A percentile compares a stretch with the other conserved stretches of the same genome.
Evolutionary conservation across 2,329 filamentous ascomycete species (phyloP).

Genomic region (Fusarium tanahbumbuense): DNA sequence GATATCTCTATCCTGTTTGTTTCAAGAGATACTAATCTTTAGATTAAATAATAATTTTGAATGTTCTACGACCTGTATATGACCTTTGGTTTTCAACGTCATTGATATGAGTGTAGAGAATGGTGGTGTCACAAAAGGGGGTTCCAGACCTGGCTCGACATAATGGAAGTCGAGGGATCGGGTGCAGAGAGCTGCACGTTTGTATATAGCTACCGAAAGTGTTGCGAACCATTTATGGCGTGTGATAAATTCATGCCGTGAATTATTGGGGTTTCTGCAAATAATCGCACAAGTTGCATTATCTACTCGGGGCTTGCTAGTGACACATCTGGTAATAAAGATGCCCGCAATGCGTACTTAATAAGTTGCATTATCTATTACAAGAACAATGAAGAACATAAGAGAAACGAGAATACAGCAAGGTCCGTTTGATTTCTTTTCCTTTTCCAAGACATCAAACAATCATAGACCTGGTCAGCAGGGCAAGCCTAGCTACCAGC

Average conservation of each 20-base stretch:
- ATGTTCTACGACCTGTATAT: background rate
- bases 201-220: background rate
- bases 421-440: conserved; percentile 5
- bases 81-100: background rate
- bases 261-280: background rate
- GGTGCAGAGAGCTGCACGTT: background rate
- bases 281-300: conserved; percentile 3
- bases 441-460: background rate
- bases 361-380: conserved; percentile 9
- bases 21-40: background rate
- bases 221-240: background rate
- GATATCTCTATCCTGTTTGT: background rate
- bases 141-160: background rate
- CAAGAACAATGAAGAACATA: background rate
- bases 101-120: background rate
- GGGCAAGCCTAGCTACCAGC: too few species aligned
- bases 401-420: conserved; percentile 7
- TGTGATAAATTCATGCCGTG: too few species aligned
- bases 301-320: background rate
- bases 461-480: background rate
- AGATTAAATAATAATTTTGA: background rate
- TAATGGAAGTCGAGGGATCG: background rate
- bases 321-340: too few species aligned
- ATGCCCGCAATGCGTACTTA: too few species aligned
- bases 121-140: background rate